phyloP scores from a whole-genome alignment of 768 basidiomycete genomes.

The Coprinopsis cinerea region DNA sequence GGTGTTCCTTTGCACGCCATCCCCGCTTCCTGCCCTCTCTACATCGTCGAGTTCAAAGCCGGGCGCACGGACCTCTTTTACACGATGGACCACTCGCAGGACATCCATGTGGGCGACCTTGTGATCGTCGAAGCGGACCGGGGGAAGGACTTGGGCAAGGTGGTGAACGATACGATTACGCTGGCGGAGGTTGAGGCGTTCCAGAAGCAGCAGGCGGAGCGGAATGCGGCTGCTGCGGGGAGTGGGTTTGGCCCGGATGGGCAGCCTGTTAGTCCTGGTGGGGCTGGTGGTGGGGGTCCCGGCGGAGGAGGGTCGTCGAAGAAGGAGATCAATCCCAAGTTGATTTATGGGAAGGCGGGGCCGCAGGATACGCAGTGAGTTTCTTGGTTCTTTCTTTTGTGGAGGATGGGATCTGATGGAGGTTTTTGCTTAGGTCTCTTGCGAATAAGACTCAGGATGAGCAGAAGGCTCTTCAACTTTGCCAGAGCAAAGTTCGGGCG shows the following conservation, averaged over 20 bases:
- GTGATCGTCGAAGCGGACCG: slow-evolving; percentile 97
- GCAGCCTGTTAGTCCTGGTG: slow-evolving; percentile 23
- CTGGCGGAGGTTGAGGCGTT: slow-evolving; percentile 87
- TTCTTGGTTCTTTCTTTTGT: slow-evolving; percentile 5
- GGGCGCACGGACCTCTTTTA: slow-evolving; percentile 95
- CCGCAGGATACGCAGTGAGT: slow-evolving; percentile 72
- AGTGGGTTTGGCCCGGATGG: slow-evolving; percentile 24
- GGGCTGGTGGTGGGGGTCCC: slow-evolving; percentile 32
- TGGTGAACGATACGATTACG: slow-evolving; percentile 88
- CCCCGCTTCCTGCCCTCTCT: slow-evolving; percentile 82
- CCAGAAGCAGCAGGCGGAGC: slow-evolving; percentile 73
- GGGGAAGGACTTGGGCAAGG: slow-evolving; percentile 88
- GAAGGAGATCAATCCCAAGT: slow-evolving; percentile 96
- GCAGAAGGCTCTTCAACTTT: slow-evolving; percentile 83
- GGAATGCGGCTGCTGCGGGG: slow-evolving; percentile 39
- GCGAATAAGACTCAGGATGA: slow-evolving; percentile 86
- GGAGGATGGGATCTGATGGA: slow-evolving; percentile 6
- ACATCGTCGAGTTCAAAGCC: slow-evolving; percentile 97
- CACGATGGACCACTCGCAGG: slow-evolving; percentile 55
- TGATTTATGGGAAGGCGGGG: slow-evolving; percentile 87
- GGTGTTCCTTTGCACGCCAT: slow-evolving; percentile 85
- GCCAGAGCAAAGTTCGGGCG: slow-evolving; percentile 86
- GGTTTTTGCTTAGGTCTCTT: slow-evolving; percentile 46
- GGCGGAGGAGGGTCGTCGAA: slow-evolving; percentile 36
- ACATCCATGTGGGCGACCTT: slow-evolving; percentile 78